Conservation (phyloP, 2,329 filamentous ascomycete genomes). For the Calcarisporium arbuscula region DNA sequence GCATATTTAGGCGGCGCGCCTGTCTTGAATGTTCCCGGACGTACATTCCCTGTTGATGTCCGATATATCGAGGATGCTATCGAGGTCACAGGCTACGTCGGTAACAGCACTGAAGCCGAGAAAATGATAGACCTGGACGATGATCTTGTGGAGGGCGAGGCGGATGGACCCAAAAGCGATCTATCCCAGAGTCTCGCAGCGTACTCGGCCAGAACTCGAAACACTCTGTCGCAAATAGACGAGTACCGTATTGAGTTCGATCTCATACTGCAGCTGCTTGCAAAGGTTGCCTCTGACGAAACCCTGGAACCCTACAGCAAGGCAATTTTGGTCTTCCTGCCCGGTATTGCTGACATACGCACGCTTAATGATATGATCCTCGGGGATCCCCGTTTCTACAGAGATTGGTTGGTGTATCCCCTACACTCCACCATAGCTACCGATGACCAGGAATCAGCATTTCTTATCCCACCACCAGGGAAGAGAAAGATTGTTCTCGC, state of each 20-base stretch:
- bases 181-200: constrained; percentile 59
- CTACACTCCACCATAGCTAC: constrained; percentile 93
- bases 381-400: constrained; percentile 67
- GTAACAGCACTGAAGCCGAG: constrained; percentile 35
- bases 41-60: constrained; percentile 87
- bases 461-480: constrained; percentile 74
- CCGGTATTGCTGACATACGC: constrained; percentile 88
- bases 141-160: constrained; percentile 45
- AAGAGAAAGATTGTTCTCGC: constrained; percentile 89
- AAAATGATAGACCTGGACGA: constrained; percentile 59
- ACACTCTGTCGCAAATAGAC: constrained; percentile 70
- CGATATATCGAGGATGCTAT: constrained; percentile 89
- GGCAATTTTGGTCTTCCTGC: constrained; percentile 89
- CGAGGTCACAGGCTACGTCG: constrained; percentile 72
- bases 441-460: constrained; percentile 92
- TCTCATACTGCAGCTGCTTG: constrained; percentile 72
- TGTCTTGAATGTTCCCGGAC: constrained; percentile 81
- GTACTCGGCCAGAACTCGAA: constrained; percentile 72
- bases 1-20: constrained; percentile 80
- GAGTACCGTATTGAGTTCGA: constrained; percentile 91
- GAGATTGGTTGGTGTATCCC: constrained; percentile 79
- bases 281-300: constrained; percentile 64
- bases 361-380: constrained; percentile 79
- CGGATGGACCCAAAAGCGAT: constrained; percentile 47
- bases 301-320: constrained; percentile 69